These are phyloP conservation scores for Heliosperma pusillum DNA, from an alignment of 148 eudicot genomes.

Conservation along the genomic window DNA sequence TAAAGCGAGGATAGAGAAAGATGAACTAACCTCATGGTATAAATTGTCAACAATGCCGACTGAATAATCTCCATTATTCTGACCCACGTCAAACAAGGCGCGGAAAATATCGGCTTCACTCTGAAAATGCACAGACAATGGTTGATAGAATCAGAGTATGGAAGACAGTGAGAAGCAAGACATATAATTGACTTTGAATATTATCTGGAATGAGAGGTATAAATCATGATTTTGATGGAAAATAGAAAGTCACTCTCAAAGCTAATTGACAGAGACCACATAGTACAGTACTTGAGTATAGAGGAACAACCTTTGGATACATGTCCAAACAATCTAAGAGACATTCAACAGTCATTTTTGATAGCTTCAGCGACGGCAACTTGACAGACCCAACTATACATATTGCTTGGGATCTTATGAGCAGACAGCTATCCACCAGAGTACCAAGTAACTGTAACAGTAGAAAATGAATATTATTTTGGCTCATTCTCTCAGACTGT, in stretches of 20 bases:
- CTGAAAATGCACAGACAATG: slow-evolving; percentile 37
- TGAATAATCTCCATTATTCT: slow-evolving; percentile 56
- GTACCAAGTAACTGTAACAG: slow-evolving; percentile 64
- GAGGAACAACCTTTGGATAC: slow-evolving; percentile 62
- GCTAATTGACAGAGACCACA: too few relatives aligned
- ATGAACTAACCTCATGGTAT: slow-evolving; percentile 47
- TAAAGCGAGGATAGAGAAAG: background rate
- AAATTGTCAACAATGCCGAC: slow-evolving; percentile 38
- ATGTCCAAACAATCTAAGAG: slow-evolving; percentile 57
- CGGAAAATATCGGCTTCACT: slow-evolving; percentile 63
- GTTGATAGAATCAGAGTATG: background rate
- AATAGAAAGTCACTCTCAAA: background rate
- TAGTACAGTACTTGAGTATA: background rate
- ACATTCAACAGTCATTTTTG: slow-evolving; percentile 46
- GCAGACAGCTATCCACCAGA: slow-evolving; percentile 44
- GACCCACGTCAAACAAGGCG: slow-evolving; percentile 52
- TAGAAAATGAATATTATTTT: background rate
- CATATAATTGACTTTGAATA: background rate
- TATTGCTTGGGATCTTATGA: slow-evolving; percentile 59
- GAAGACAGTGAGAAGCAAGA: background rate
- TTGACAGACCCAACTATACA: slow-evolving; percentile 46
- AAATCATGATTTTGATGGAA: too few relatives aligned
- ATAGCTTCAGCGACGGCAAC: slow-evolving; percentile 39
- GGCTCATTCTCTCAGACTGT: background rate
- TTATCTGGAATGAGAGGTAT: background rate